phyloP scores from a whole-genome alignment of 2,329 filamentous ascomycete species.

The Pestalotiopsis sp. region DNA sequence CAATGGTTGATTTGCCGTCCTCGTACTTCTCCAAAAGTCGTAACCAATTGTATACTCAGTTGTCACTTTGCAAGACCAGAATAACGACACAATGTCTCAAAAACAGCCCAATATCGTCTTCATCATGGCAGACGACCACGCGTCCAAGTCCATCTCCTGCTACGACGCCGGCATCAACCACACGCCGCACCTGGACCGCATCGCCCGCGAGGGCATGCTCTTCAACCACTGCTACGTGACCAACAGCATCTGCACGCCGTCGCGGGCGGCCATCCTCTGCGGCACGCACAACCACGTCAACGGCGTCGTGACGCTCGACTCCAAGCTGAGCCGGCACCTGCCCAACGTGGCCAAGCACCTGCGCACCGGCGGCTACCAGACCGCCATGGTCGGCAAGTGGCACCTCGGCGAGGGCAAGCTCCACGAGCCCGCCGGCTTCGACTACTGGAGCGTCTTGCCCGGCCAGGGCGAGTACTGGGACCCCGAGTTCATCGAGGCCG shows the following conservation, averaged over 20 bases:
- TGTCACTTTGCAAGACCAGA: too few relatives aligned
- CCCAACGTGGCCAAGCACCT: slow-evolving; percentile 56
- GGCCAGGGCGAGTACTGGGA: slow-evolving; percentile 43
- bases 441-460: slow-evolving; percentile 52
- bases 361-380: slow-evolving; percentile 47
- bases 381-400: slow-evolving; percentile 58
- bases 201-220: slow-evolving; percentile 50
- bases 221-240: slow-evolving; percentile 59
- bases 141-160: slow-evolving; percentile 48
- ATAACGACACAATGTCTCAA: neutral
- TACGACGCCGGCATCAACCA: slow-evolving; percentile 54
- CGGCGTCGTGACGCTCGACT: slow-evolving; percentile 50
- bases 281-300: slow-evolving; percentile 58
- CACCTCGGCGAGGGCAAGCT: slow-evolving; percentile 50
- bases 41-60: too few relatives aligned
- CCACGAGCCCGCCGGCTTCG: slow-evolving; percentile 52
- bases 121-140: slow-evolving; percentile 59
- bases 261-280: slow-evolving; percentile 49
- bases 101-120: slow-evolving; percentile 46
- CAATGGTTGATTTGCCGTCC: too few relatives aligned
- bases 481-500: slow-evolving; percentile 8
- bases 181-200: slow-evolving; percentile 52
- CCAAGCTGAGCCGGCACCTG: slow-evolving; percentile 49
- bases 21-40: too few relatives aligned
- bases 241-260: slow-evolving; percentile 56